phyloP scores from a whole-genome alignment of 2,329 filamentous ascomycete genomes.

The Nigrospora oryzae region DNA sequence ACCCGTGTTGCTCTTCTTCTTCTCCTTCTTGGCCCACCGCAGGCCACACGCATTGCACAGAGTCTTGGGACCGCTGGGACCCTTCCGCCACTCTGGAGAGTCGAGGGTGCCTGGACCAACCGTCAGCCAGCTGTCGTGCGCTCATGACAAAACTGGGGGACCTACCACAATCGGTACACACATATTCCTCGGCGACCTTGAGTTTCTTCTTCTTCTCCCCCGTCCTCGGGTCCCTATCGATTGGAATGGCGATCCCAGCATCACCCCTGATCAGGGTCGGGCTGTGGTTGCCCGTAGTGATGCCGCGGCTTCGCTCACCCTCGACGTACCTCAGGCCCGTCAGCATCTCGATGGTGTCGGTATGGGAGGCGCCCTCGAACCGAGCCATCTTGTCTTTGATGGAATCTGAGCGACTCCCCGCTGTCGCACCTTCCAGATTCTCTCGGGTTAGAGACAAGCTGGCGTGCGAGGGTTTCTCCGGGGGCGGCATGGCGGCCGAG shows the following conservation, averaged over 20 bases:
- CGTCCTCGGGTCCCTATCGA: slow-evolving; percentile 65
- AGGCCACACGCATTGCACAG: slow-evolving; percentile 90
- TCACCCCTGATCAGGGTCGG: slow-evolving; percentile 78
- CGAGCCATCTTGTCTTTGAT: slow-evolving; percentile 79
- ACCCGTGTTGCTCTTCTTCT: slow-evolving; percentile 43
- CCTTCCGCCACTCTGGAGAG: slow-evolving; percentile 93
- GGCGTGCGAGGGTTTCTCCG: slow-evolving; percentile 51
- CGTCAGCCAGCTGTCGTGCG: slow-evolving; percentile 2
- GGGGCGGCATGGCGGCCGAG: slow-evolving; percentile 49
- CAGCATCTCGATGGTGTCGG: slow-evolving; percentile 87
- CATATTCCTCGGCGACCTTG: slow-evolving; percentile 79
- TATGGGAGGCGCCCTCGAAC: slow-evolving; percentile 67
- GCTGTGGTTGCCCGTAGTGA: slow-evolving; percentile 77
- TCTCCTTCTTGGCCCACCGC: slow-evolving; percentile 72
- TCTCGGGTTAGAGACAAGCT: slow-evolving; percentile 69
- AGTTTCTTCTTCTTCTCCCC: slow-evolving; percentile 83
- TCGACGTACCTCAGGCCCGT: slow-evolving; percentile 83
- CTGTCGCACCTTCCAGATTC: slow-evolving; percentile 66
- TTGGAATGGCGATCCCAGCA: slow-evolving; percentile 74
- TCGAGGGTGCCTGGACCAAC: slow-evolving; percentile 60
- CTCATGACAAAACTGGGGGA: slow-evolving; percentile 7
- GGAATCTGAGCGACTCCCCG: slow-evolving; percentile 61
- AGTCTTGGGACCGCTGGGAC: slow-evolving; percentile 86
- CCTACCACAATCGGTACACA: slow-evolving; percentile 86
- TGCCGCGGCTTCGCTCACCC: slow-evolving; percentile 78